A percentile compares a stretch with the other conserved stretches of the same genome.
These are phyloP conservation scores for Extremus antarcticus DNA, from an alignment of 495 filamentous ascomycete genomes.

Conservation along the genomic window DNA sequence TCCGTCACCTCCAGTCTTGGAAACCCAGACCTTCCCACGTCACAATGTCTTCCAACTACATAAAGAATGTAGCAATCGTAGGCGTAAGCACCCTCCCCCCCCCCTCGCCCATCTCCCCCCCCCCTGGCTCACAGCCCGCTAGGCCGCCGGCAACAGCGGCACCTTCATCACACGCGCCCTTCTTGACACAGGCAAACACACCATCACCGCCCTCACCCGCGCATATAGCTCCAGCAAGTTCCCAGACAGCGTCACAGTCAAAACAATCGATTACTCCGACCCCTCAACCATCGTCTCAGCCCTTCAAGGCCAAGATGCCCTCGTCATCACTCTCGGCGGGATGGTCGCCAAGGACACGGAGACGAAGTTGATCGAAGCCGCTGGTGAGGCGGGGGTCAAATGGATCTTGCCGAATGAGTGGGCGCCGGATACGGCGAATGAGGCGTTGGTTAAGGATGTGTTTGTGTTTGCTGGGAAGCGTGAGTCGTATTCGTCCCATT, in stretches of 20 bases:
- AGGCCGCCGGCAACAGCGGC: constrained; percentile 52
- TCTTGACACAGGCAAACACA: constrained; percentile 40
- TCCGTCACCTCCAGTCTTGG: too few relatives aligned
- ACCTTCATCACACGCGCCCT: constrained; percentile 41
- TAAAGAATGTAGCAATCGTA: constrained; percentile 21
- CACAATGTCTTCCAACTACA: constrained; percentile 4
- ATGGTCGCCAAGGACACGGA: constrained; percentile 37
- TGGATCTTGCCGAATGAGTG: constrained; percentile 52
- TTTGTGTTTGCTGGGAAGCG: constrained; percentile 33
- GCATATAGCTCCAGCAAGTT: constrained; percentile 29
- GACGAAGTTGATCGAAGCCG: constrained; percentile 53
- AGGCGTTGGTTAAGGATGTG: not conserved
- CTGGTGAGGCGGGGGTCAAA: constrained; percentile 46
- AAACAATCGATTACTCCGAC: constrained; percentile 37
- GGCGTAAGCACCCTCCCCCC: constrained; percentile 13
- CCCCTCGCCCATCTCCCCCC: not conserved
- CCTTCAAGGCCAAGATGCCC: constrained; percentile 40
- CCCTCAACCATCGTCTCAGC: constrained; percentile 34
- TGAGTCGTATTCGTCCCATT: not conserved
- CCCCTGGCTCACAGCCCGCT: not conserved
- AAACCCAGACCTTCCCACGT: too few relatives aligned
- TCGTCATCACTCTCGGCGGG: constrained; percentile 47
- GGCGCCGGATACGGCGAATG: constrained; percentile 1
- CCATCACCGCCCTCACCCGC: constrained; percentile 45
- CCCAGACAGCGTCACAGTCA: constrained; percentile 33